These are phyloP conservation scores for Sphagnum magellanicum DNA, from an alignment of 228 moss, liverwort and hornwort species.

Conservation along the genomic window DNA sequence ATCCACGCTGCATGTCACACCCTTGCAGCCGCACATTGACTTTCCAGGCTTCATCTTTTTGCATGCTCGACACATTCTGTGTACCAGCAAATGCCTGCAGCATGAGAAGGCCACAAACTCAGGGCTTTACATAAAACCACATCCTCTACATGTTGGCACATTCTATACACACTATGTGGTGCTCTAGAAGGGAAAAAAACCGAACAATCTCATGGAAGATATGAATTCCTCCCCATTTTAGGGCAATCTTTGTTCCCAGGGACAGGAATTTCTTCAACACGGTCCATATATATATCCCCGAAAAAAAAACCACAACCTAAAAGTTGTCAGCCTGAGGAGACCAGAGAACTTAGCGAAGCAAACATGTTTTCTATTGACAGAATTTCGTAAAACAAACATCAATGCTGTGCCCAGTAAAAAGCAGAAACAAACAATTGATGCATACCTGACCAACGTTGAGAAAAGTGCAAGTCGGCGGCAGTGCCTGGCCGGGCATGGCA, in stretches of 20 bases:
- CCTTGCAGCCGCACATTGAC: conserved; percentile 99
- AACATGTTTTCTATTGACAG: too few relatives aligned
- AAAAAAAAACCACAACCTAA: neutral
- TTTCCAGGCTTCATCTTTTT: conserved; percentile 99
- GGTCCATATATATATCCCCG: neutral
- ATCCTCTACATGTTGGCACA: too few relatives aligned
- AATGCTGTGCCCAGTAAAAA: too few relatives aligned
- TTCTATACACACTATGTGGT: too few relatives aligned
- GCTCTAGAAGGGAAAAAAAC: too few relatives aligned
- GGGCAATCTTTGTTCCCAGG: neutral
- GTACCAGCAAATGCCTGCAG: conserved; percentile 92
- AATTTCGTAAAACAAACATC: too few relatives aligned
- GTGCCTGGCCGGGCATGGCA: conserved; percentile 93
- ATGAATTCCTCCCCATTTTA: neutral
- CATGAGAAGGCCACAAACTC: neutral
- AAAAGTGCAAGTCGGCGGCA: conserved; percentile 86
- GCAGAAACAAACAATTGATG: neutral
- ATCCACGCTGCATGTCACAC: conserved; percentile 90
- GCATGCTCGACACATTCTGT: conserved; percentile 83
- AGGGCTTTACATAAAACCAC: neutral
- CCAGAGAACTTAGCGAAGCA: too few relatives aligned
- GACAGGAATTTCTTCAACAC: neutral
- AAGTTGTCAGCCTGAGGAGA: neutral
- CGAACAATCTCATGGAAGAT: too few relatives aligned
- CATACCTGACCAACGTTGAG: conserved; percentile 91